A percentile compares a stretch with the other conserved stretches of the same genome.
These are phyloP conservation scores for Phialophora tarda DNA, from an alignment of 2,329 filamentous ascomycete genomes.

Conservation along the genomic window DNA sequence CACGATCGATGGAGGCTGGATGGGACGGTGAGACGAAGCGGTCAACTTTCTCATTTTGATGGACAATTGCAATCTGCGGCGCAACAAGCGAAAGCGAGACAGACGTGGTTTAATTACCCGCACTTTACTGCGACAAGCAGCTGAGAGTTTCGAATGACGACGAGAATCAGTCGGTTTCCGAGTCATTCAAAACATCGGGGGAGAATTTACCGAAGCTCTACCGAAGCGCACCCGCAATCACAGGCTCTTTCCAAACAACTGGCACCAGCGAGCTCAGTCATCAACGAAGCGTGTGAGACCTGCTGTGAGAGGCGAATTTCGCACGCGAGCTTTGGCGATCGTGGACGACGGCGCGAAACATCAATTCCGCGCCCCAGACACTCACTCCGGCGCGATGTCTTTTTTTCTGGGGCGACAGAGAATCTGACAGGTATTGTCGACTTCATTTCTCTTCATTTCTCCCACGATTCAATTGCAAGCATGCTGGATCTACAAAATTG, in stretches of 20 bases:
- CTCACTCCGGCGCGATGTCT: too few relatives aligned
- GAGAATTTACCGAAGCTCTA: background rate
- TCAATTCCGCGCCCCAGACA: too few relatives aligned
- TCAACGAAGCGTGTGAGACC: background rate
- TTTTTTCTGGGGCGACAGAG: too few relatives aligned
- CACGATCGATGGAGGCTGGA: slow-evolving; percentile 44
- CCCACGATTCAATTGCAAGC: too few relatives aligned
- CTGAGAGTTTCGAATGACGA: slow-evolving; percentile 1
- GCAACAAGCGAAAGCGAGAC: background rate
- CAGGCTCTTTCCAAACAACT: background rate
- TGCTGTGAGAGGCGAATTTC: background rate
- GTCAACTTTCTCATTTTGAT: background rate
- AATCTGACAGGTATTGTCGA: too few relatives aligned
- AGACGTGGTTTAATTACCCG: too few relatives aligned
- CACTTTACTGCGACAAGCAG: background rate
- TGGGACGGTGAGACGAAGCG: slow-evolving; percentile 31
- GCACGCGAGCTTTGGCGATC: background rate
- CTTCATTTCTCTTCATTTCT: too few relatives aligned
- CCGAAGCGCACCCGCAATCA: background rate
- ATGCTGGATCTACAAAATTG: too few relatives aligned
- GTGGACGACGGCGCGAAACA: background rate
- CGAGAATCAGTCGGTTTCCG: background rate
- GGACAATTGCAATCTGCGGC: too few relatives aligned
- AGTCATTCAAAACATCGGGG: background rate
- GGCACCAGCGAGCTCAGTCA: background rate